Percentiles rank a stretch among this genome's conserved stretches.
phyloP scores from a whole-genome alignment of 306 rosid genomes.

The Vigna mungo region DNA sequence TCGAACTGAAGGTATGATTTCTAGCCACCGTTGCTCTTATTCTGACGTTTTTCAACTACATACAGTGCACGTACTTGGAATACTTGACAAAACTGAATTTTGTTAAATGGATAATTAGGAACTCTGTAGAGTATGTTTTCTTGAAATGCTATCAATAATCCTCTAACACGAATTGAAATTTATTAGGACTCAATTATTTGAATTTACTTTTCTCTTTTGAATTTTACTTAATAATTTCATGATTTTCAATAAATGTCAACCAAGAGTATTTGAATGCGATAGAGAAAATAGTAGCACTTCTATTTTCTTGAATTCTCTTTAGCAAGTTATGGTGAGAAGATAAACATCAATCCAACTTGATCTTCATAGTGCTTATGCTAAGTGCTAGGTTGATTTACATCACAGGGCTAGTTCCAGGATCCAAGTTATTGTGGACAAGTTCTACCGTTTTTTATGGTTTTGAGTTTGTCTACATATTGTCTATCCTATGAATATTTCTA shows the following conservation, averaged over 20 bases:
- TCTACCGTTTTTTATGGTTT: background rate
- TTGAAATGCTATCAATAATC: background rate
- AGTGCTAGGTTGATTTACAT: background rate
- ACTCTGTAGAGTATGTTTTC: background rate
- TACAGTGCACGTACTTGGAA: conserved; percentile 1
- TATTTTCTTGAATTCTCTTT: background rate
- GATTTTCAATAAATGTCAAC: background rate
- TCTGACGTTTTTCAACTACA: background rate
- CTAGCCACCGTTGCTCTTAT: background rate
- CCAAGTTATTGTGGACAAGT: conserved; percentile 14
- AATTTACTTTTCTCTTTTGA: background rate
- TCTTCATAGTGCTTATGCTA: background rate
- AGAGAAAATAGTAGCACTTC: background rate
- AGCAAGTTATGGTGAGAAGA: background rate
- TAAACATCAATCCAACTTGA: background rate
- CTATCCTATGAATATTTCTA: background rate
- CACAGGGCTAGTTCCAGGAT: background rate
- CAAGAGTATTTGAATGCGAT: background rate
- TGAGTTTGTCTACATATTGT: background rate
- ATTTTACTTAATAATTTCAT: background rate
- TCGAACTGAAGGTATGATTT: conserved; percentile 70
- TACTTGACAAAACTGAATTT: background rate
- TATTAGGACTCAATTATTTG: background rate
- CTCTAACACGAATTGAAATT: background rate
- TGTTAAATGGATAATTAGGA: background rate